Base-by-base conservation (phyloP, 345 rosid genomes). In the Gossypium bickii region DNA sequence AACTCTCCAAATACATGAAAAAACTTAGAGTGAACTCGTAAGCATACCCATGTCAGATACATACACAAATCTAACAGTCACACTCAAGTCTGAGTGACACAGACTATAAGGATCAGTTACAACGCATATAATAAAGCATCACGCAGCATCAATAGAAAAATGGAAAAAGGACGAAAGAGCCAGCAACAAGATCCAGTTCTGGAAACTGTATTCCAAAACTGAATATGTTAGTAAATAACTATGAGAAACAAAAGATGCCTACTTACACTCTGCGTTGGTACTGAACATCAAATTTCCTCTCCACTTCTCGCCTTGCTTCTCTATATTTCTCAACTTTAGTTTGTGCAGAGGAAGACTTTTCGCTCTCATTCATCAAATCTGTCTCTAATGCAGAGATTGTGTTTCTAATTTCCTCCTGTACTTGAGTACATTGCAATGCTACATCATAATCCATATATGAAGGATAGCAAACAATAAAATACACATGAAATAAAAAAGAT, bases 201-300 rank as follows among this genome's bases (percentile, higher is more conserved):
- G 44, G 44, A 66, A 57, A 20, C 61, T 18, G 61, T 57, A 57
- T 9, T 9, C 61, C 61, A 12, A 73, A 77, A 79, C 27, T 38
- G 9, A 73, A 62, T 68, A 52, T 41, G 38, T 52, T 51, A 60
- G 16, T 58, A 15, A 60, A 38, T 22, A 70, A 13, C 16, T 53
- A 76, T 48, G 15, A 38, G 34, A 69, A 73, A 60, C 24, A 47
- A 74, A 68, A 59, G 57, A 80, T 29, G 25, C 5, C 5, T 59
- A 68, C 87, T 83, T 84, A 95, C 98, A 95, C 87, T 79, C 86
- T 89, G 53, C 97, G 92, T 76, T 89, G 99, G 81, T 89, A 93
- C 18, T 86, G 93, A 76, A 89, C 88, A 78, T 95, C 97, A 44
- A 86, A 85, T 83, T 84, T 95, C 74, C 86, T 83, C 71, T 95